These are phyloP conservation scores for Candida neerlandica DNA, from an alignment of 1,139 yeast species.

Conservation along the genomic window DNA sequence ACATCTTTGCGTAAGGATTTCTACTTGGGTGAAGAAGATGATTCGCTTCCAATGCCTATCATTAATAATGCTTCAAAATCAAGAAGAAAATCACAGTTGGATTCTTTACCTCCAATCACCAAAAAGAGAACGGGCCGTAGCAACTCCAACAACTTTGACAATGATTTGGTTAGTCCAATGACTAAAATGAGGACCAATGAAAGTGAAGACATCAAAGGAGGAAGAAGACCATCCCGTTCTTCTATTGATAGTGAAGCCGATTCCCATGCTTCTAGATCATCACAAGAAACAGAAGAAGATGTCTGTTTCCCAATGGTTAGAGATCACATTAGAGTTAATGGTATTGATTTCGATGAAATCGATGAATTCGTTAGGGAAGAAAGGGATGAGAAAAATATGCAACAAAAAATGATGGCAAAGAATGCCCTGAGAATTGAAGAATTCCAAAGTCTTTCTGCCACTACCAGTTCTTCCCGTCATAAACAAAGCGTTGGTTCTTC, in stretches of 20 bases:
- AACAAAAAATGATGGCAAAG: slow-evolving; percentile 35
- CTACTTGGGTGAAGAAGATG: slow-evolving; percentile 15
- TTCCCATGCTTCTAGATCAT: slow-evolving; percentile 70
- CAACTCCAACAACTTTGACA: slow-evolving; percentile 25
- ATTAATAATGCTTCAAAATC: slow-evolving; percentile 11
- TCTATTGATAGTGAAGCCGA: slow-evolving; percentile 64
- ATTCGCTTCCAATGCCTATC: slow-evolving; percentile 10
- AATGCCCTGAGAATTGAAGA: slow-evolving; percentile 13
- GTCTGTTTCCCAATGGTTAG: slow-evolving; percentile 94
- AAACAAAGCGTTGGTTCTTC: slow-evolving; percentile 5
- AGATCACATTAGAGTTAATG: slow-evolving; percentile 67
- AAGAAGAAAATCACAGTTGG: slow-evolving; percentile 32
- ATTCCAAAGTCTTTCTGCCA: slow-evolving; percentile 9
- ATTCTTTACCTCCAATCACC: slow-evolving; percentile 13
- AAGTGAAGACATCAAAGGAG: slow-evolving; percentile 20
- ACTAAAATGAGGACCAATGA: slow-evolving; percentile 37
- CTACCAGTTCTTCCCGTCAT: slow-evolving; percentile 18
- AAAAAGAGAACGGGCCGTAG: slow-evolving; percentile 13
- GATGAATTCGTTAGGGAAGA: slow-evolving; percentile 71
- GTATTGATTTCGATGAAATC: slow-evolving; percentile 77
- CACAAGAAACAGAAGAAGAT: slow-evolving; percentile 93
- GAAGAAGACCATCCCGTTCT: slow-evolving; percentile 38
- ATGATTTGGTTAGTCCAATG: slow-evolving; percentile 37
- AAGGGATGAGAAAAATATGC: slow-evolving; percentile 31
- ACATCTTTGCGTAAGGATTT: slow-evolving; percentile 16